phyloP scores from a whole-genome alignment of 208 protist genomes.

The Leptomonas pyrrhocoris region DNA sequence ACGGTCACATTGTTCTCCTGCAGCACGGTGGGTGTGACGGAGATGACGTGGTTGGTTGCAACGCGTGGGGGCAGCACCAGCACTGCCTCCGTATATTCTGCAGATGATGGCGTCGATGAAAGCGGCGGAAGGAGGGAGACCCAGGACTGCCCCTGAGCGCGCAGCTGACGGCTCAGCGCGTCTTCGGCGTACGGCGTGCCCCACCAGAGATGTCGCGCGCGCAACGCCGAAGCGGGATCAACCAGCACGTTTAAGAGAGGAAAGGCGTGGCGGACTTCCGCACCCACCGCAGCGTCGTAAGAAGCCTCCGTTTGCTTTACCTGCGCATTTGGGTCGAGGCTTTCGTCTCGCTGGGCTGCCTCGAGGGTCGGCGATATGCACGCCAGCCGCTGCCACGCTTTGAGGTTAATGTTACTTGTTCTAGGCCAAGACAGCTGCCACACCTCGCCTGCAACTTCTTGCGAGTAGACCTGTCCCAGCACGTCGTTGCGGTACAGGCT shows the following conservation, averaged over 20 bases:
- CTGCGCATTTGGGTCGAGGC: background rate
- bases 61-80: conserved; percentile 66
- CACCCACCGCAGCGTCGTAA: conserved; percentile 4
- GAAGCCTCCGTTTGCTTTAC: background rate
- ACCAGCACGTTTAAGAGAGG: conserved; percentile 19
- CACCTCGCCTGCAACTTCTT: conserved; percentile 4
- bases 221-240: conserved; percentile 12
- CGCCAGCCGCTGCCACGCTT: background rate
- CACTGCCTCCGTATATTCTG: conserved; percentile 43
- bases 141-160: conserved; percentile 42
- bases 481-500: conserved; percentile 29
- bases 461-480: background rate
- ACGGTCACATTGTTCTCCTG: conserved; percentile 32
- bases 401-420: background rate
- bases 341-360: background rate
- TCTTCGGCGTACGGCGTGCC: conserved; percentile 38
- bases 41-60: conserved; percentile 32
- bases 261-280: conserved; percentile 1
- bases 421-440: conserved; percentile 30
- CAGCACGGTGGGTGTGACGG: conserved; percentile 39
- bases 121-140: conserved; percentile 35
- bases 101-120: conserved; percentile 11
- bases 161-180: conserved; percentile 32
- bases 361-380: background rate
- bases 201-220: conserved; percentile 41